These are phyloP conservation scores for Penicillium subrubescens DNA, from an alignment of 495 filamentous ascomycete species.

Conservation along the genomic window DNA sequence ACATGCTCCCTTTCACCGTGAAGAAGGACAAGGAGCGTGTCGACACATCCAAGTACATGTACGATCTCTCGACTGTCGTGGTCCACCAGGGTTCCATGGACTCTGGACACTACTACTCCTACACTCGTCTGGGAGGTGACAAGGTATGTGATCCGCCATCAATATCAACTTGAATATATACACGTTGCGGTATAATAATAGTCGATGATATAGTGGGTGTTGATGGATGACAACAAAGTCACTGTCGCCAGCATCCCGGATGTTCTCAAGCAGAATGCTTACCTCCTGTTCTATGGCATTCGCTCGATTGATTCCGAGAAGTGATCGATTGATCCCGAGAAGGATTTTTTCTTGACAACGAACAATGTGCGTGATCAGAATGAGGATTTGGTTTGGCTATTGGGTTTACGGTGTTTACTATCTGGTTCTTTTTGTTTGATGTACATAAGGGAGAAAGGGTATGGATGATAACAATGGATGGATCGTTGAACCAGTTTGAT, in stretches of 20 bases:
- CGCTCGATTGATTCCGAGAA: conserved; percentile 49
- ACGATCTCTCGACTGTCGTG: conserved; percentile 82
- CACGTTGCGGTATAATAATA: conserved; percentile 14
- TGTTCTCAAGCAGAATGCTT: conserved; percentile 79
- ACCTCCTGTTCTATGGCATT: conserved; percentile 84
- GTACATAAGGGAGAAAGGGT: conserved; percentile 13
- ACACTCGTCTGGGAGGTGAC: conserved; percentile 69
- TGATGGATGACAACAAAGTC: conserved; percentile 90
- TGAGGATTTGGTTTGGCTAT: not conserved
- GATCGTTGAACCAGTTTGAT: not conserved
- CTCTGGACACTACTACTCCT: conserved; percentile 88
- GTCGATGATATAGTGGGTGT: conserved; percentile 67
- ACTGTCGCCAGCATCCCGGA: conserved; percentile 75
- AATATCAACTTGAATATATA: not conserved
- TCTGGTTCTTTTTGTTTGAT: conserved; percentile 1
- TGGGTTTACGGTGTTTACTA: not conserved
- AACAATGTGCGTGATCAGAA: not conserved
- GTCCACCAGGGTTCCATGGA: conserved; percentile 85
- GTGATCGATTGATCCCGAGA: conserved; percentile 31
- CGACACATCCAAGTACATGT: conserved; percentile 61
- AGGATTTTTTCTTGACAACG: not conserved
- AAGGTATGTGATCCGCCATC: conserved; percentile 53
- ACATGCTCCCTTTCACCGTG: conserved; percentile 85
- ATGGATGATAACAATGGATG: conserved; percentile 9
- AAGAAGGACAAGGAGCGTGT: conserved; percentile 45